phyloP scores from a whole-genome alignment of 768 basidiomycete genomes.

The Collybiopsis confluens region DNA sequence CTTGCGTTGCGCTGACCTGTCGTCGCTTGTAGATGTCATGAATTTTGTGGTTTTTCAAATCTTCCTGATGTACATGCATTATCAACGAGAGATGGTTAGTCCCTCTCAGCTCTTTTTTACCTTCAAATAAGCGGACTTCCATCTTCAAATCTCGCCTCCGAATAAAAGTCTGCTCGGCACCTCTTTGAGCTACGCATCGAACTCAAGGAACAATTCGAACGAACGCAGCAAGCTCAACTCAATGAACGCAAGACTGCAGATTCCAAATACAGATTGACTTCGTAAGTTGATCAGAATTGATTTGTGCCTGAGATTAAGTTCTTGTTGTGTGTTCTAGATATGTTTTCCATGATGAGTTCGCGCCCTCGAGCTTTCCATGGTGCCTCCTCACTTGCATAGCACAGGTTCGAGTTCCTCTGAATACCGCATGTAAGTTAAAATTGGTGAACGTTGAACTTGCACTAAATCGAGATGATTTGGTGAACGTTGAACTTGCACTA shows the following conservation, averaged over 20 bases:
- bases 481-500: too few relatives aligned
- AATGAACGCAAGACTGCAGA: constrained; percentile 56
- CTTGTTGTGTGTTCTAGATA: constrained; percentile 33
- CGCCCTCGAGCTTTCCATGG: neutral
- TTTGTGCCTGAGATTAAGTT: neutral
- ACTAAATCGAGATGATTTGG: too few relatives aligned
- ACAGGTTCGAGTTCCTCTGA: constrained; percentile 52
- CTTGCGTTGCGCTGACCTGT: constrained; percentile 12
- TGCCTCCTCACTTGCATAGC: neutral
- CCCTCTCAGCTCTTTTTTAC: neutral
- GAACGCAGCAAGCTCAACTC: constrained; percentile 50
- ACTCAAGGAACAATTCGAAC: constrained; percentile 17
- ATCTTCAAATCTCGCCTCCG: too few relatives aligned
- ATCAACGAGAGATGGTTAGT: constrained; percentile 53
- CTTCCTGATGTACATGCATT: constrained; percentile 77
- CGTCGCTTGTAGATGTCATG: constrained; percentile 46
- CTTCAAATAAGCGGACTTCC: neutral
- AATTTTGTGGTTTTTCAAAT: constrained; percentile 75
- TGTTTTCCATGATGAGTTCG: constrained; percentile 43
- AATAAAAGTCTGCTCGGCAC: constrained; percentile 7
- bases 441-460: neutral
- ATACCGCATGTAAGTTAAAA: constrained; percentile 47
- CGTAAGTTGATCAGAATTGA: constrained; percentile 32
- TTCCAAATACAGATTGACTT: constrained; percentile 58
- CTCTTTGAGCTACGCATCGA: constrained; percentile 12